Evolutionary conservation across 257 asterid species (phyloP).

Genomic region (Linaria vulgaris): DNA sequence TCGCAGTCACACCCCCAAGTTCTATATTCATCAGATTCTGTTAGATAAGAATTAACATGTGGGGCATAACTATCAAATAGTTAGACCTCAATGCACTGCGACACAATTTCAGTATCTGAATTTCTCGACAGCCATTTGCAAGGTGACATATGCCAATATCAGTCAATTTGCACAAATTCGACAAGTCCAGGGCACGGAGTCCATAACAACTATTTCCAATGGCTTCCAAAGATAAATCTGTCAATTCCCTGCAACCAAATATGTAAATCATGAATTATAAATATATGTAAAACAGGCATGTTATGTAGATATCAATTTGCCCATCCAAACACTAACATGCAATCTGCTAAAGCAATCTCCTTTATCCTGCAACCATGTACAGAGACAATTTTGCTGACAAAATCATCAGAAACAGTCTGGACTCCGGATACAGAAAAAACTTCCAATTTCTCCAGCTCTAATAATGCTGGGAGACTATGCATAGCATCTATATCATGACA

Average conservation of each 20-base stretch:
- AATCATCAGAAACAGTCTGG: slow-evolving; percentile 65
- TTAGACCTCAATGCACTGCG: slow-evolving; percentile 73
- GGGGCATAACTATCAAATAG: slow-evolving; percentile 1
- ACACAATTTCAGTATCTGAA: slow-evolving; percentile 58
- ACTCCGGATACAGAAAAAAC: slow-evolving; percentile 79
- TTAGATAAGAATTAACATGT: slow-evolving; percentile 2
- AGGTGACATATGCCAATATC: slow-evolving; percentile 75
- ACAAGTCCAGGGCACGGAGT: slow-evolving; percentile 62
- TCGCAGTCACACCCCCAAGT: not conserved
- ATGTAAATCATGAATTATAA: not conserved
- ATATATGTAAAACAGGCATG: slow-evolving; percentile 5
- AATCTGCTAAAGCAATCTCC: slow-evolving; percentile 76
- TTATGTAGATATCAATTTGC: not conserved
- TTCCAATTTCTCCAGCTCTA: slow-evolving; percentile 68
- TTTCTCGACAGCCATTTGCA: slow-evolving; percentile 77
- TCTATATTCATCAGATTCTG: slow-evolving; percentile 5
- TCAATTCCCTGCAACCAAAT: slow-evolving; percentile 60
- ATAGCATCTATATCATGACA: slow-evolving; percentile 69
- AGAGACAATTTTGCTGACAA: slow-evolving; percentile 45
- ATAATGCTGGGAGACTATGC: slow-evolving; percentile 67
- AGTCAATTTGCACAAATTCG: slow-evolving; percentile 63
- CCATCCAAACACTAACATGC: slow-evolving; percentile 57
- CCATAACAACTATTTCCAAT: slow-evolving; percentile 59
- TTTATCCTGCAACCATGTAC: slow-evolving; percentile 65
- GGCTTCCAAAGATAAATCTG: slow-evolving; percentile 59